Evolutionary conservation across 2,329 filamentous ascomycete species (phyloP), one percentile per base, ranked within the genome.

Genomic region (Xylaria sp.): DNA sequence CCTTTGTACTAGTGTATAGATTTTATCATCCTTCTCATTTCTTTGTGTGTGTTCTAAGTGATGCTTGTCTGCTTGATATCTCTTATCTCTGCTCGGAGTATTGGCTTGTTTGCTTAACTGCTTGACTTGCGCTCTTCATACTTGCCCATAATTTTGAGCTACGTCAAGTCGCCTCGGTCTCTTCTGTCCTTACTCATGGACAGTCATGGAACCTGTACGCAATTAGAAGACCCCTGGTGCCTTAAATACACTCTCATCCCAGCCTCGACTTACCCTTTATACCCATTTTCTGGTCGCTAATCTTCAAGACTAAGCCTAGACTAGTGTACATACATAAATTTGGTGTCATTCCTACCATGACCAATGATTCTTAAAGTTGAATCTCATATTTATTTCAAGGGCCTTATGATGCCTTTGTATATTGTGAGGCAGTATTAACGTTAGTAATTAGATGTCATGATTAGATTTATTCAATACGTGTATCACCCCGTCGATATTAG

Each of bases 1-100:
- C 71, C 72, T 56, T 71, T 78, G 76, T 78, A 77, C 73, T 74
- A 78, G 70, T 78, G 76, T 78, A 78, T 77, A 78, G 76, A 78
- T 68, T 68, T 57, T 71, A 60, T 36, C 28, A 58, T 28, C 7
- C 73, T 74, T 71, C 42, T 23, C 20, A 28, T 36, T 26, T 7
- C 4, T 23, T 26, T 11, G 20, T 26, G 20, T 26, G 17, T 56
- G 15, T 44, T 33, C 3, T 13, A 6, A 26, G n/a, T 63, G 28
- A 36, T 44, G 4, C 9, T 13, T 17, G 26, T 38, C 9, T 31
- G 5, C 31, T 31, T 31, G 11, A 15, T 26, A 17, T 4, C 2
- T 51, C 5, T 17, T 28, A 15, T 15, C 4, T 7, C 23, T 31
- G 26, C 26, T 31, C 15, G 15, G 17, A 31, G 23, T 49, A 28